Conservation (phyloP, 257 asterid genomes). For the Haberlea rhodopensis region DNA sequence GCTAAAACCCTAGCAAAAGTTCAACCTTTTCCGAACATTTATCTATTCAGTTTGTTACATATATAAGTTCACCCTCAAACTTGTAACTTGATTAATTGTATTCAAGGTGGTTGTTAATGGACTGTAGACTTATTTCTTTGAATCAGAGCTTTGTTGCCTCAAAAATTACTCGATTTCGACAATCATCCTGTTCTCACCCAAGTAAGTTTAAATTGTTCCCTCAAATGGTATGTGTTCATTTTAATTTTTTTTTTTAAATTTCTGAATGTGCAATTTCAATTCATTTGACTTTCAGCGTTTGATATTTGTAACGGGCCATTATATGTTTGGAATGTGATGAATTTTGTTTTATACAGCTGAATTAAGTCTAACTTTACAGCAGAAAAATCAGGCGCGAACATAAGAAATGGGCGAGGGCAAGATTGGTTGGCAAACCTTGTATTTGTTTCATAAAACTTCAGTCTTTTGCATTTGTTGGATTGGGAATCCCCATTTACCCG, state of each 20-base stretch:
- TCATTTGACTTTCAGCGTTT: not conserved
- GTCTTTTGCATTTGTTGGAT: too few relatives aligned
- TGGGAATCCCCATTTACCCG: too few relatives aligned
- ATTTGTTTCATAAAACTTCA: not conserved
- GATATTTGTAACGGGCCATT: not conserved
- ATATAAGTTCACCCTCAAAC: too few relatives aligned
- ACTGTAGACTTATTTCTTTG: constrained; percentile 61
- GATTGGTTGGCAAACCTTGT: not conserved
- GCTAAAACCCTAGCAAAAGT: too few relatives aligned
- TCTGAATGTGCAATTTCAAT: not conserved
- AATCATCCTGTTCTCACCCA: constrained; percentile 28
- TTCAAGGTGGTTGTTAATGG: constrained; percentile 54
- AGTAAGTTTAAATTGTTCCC: constrained; percentile 31
- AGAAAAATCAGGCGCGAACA: too few relatives aligned
- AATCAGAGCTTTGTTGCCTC: constrained; percentile 37
- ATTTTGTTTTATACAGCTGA: constrained; percentile 4
- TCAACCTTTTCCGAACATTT: too few relatives aligned
- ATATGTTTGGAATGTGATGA: not conserved
- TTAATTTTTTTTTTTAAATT: not conserved
- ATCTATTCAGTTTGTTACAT: too few relatives aligned
- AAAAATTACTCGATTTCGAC: constrained; percentile 23
- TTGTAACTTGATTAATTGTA: constrained; percentile 16
- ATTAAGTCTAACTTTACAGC: not conserved
- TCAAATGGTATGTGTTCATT: not conserved
- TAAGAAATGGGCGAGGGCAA: too few relatives aligned